These are phyloP conservation scores for Gracilaria vermiculophylla DNA, from an alignment of 23 red algal genomes.

Conservation along the genomic window DNA sequence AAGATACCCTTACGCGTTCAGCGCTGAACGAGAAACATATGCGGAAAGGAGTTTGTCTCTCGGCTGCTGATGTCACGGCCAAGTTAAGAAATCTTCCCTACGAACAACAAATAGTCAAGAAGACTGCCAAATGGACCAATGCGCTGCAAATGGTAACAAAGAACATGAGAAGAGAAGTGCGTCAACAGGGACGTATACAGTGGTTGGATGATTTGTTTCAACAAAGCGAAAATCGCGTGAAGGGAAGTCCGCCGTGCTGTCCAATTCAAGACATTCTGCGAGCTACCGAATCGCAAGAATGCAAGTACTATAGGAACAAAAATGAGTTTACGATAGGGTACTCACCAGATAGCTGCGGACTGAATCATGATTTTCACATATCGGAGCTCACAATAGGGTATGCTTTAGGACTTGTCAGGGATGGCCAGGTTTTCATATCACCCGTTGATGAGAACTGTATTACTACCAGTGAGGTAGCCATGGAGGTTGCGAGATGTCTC, in stretches of 20 bases:
- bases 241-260: slow-evolving; percentile 38
- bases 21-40: not conserved
- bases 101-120: slow-evolving; percentile 54
- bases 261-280: slow-evolving; percentile 14
- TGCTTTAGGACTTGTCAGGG: slow-evolving; percentile 69
- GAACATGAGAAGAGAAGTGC: slow-evolving; percentile 24
- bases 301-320: slow-evolving; percentile 87
- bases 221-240: not conserved
- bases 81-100: slow-evolving; percentile 67
- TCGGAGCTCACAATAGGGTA: slow-evolving; percentile 63
- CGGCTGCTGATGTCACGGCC: slow-evolving; percentile 71
- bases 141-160: slow-evolving; percentile 66
- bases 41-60: slow-evolving; percentile 19
- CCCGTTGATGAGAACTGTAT: slow-evolving; percentile 48
- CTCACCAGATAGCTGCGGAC: slow-evolving; percentile 24
- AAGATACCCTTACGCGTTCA: not conserved
- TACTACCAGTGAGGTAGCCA: slow-evolving; percentile 62
- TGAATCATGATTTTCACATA: slow-evolving; percentile 30
- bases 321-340: slow-evolving; percentile 92
- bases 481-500: slow-evolving; percentile 51
- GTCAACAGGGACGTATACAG: not conserved
- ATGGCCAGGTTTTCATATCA: slow-evolving; percentile 66
- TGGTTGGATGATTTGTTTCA: slow-evolving; percentile 31
- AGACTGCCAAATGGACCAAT: slow-evolving; percentile 43
- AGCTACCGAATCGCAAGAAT: not conserved